Conservation (phyloP, 805 yeast species). For the Ogataea parapolymorpha region DNA sequence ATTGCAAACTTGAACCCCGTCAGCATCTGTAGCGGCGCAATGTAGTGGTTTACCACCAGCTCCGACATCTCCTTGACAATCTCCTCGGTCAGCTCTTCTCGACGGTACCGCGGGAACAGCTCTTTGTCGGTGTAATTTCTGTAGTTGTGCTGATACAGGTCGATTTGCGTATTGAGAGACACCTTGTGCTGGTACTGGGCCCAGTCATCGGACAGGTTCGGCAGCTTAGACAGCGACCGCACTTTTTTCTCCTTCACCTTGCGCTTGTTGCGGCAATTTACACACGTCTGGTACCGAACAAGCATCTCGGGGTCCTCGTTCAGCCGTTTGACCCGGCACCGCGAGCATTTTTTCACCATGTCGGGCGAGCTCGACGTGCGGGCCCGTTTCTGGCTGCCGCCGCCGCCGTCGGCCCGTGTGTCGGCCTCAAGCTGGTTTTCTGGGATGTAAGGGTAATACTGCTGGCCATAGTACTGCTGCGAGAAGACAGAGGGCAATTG, state of each 20-base stretch:
- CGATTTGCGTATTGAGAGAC: constrained; percentile 33
- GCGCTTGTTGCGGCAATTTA: constrained; percentile 38
- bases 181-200: constrained; percentile 33
- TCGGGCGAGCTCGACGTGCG: constrained; percentile 10
- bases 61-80: constrained; percentile 36
- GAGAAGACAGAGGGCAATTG: constrained; percentile 10
- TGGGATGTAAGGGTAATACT: constrained; percentile 18
- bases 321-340: constrained; percentile 40
- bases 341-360: constrained; percentile 38
- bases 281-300: constrained; percentile 41
- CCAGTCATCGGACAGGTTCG: constrained; percentile 36
- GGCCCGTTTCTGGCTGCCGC: constrained; percentile 9
- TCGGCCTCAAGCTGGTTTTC: constrained; percentile 12
- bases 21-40: constrained; percentile 38
- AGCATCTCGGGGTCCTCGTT: constrained; percentile 34
- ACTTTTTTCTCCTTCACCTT: constrained; percentile 33
- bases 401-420: not conserved
- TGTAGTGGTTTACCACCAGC: constrained; percentile 34
- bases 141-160: constrained; percentile 36
- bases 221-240: constrained; percentile 30
- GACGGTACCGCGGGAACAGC: constrained; percentile 34
- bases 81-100: constrained; percentile 30
- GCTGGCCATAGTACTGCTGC: constrained; percentile 20
- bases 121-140: constrained; percentile 31
- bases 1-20: constrained; percentile 44